Percentiles rank a stretch among this genome's conserved stretches.
phyloP scores from a whole-genome alignment of 768 basidiomycete species.

The Naganishia vaughanmartiniae region DNA sequence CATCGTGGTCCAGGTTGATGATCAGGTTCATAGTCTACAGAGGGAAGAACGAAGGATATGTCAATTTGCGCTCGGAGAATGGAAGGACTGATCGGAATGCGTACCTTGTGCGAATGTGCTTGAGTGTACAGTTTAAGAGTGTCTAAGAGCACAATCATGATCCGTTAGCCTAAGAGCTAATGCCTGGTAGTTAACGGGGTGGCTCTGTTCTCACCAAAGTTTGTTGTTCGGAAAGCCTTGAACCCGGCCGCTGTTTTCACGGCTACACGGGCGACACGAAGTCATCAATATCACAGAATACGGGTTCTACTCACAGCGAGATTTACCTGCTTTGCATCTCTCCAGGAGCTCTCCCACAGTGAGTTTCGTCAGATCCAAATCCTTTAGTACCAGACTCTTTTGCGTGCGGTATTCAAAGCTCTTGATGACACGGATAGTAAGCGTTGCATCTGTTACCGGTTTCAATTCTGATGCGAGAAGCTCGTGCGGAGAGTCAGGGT shows the following conservation, averaged over 20 bases:
- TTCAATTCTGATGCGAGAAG: constrained; percentile 32
- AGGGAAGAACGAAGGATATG: background rate
- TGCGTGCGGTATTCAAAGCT: constrained; percentile 90
- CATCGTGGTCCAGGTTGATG: constrained; percentile 91
- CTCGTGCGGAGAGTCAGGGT: constrained; percentile 9
- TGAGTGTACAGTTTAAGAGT: constrained; percentile 90
- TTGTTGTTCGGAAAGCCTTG: constrained; percentile 78
- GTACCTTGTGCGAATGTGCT: constrained; percentile 90
- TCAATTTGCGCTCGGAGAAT: background rate
- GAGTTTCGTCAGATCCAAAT: constrained; percentile 72
- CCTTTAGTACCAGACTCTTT: constrained; percentile 76
- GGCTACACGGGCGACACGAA: constrained; percentile 55
- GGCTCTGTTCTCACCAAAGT: constrained; percentile 62
- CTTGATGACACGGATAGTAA: constrained; percentile 91
- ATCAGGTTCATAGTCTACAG: constrained; percentile 92
- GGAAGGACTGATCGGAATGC: constrained; percentile 9
- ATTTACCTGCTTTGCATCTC: constrained; percentile 64
- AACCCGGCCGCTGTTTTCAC: constrained; percentile 72
- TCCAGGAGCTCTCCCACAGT: constrained; percentile 79
- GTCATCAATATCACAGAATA: too few relatives aligned
- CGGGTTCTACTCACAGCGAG: too few relatives aligned
- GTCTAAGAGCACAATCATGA: constrained; percentile 57
- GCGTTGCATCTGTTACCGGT: constrained; percentile 65
- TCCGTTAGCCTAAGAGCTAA: background rate
- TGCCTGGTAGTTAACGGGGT: background rate